Conservation (phyloP, 176 grass and related monocot genomes). For the Hsuehochloa calcarea region DNA sequence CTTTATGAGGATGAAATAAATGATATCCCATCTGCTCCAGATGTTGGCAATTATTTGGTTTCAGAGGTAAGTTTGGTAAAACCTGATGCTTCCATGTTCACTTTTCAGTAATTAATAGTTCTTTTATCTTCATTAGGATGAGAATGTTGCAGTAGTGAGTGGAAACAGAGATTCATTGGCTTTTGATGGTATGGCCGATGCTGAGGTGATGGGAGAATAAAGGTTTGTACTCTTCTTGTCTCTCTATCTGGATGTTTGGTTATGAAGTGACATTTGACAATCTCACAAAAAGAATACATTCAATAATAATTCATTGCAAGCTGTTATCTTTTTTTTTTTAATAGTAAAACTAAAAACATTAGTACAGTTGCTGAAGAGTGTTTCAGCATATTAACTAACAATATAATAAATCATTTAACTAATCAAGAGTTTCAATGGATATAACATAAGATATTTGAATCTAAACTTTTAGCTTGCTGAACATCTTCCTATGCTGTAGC, state of each 20-base stretch:
- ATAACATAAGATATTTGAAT: neutral
- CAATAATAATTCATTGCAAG: neutral
- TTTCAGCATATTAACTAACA: neutral
- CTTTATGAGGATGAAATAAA: constrained; percentile 82
- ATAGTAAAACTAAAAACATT: neutral
- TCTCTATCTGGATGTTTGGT: neutral
- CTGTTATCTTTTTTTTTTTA: neutral
- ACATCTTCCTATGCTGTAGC: neutral
- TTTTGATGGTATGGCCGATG: constrained; percentile 85
- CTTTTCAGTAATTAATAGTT: constrained; percentile 26
- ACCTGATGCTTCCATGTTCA: constrained; percentile 16
- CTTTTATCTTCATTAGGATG: constrained; percentile 55
- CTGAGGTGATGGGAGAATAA: constrained; percentile 86
- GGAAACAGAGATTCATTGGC: constrained; percentile 51
- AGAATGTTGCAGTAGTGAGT: constrained; percentile 49
- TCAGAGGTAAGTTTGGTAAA: constrained; percentile 58
- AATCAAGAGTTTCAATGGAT: neutral
- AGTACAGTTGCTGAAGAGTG: neutral
- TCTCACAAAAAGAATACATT: neutral
- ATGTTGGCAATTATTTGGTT: constrained; percentile 90
- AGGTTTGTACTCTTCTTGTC: constrained; percentile 50
- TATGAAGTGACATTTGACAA: neutral
- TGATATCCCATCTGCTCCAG: constrained; percentile 77
- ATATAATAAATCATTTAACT: neutral
- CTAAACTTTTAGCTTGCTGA: neutral